A percentile compares a stretch with the other conserved stretches of the same genome.
These are phyloP conservation scores for Pulveroboletus ravenelii DNA, from an alignment of 768 basidiomycete genomes.

Conservation along the genomic window DNA sequence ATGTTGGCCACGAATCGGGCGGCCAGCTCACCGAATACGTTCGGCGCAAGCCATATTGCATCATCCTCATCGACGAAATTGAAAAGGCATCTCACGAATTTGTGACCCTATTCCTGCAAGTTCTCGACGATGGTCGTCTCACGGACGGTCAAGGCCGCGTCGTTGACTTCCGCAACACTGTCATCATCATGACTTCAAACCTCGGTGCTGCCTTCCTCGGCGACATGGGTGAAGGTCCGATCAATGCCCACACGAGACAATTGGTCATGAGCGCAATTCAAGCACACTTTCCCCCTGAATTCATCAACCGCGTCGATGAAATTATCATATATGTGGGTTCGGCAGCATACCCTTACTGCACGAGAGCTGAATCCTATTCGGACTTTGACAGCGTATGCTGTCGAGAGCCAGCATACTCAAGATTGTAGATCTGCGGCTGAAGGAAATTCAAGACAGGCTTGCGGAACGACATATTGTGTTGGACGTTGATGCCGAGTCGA, in stretches of 20 bases:
- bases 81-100: slow-evolving; percentile 85
- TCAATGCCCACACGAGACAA: slow-evolving; percentile 53
- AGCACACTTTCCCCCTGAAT: slow-evolving; percentile 87
- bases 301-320: slow-evolving; percentile 86
- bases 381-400: slow-evolving; percentile 60
- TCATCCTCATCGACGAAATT: slow-evolving; percentile 82
- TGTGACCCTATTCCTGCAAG: slow-evolving; percentile 70
- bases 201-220: slow-evolving; percentile 75
- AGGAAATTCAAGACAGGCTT: slow-evolving; percentile 81
- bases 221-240: slow-evolving; percentile 68
- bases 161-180: slow-evolving; percentile 84
- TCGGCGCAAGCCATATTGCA: slow-evolving; percentile 84
- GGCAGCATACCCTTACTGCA: not conserved
- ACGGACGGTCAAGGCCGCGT: slow-evolving; percentile 92
- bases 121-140: slow-evolving; percentile 87
- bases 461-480: slow-evolving; percentile 75
- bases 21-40: slow-evolving; percentile 94
- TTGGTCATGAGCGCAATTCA: slow-evolving; percentile 79
- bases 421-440: slow-evolving; percentile 86
- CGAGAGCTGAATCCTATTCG: slow-evolving; percentile 25
- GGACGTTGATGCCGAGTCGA: slow-evolving; percentile 70
- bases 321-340: slow-evolving; percentile 62
- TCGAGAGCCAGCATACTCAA: slow-evolving; percentile 69
- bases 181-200: slow-evolving; percentile 95
- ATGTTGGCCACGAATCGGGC: slow-evolving; percentile 86